Evolutionary conservation across 2,329 filamentous ascomycete species (phyloP).

Genomic region (Botrytis cinerea): DNA sequence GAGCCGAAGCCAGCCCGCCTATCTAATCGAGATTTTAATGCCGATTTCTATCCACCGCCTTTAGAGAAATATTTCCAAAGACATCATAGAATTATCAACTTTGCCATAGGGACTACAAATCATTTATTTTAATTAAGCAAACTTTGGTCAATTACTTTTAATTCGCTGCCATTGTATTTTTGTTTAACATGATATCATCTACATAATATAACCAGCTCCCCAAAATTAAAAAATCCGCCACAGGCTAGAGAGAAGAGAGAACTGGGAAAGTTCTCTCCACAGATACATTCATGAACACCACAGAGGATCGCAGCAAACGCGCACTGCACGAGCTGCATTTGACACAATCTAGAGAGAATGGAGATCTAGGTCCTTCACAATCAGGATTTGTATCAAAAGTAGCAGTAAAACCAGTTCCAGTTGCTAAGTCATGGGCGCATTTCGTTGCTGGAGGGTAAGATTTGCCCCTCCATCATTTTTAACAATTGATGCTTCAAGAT

Average conservation of each 20-base stretch:
- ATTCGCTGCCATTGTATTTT: background rate
- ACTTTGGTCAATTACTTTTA: constrained; percentile 13
- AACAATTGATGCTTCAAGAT: background rate
- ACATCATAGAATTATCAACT: constrained; percentile 8
- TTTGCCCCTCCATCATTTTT: constrained; percentile 17
- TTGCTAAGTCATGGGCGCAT: constrained; percentile 85
- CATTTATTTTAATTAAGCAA: background rate
- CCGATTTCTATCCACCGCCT: constrained; percentile 7
- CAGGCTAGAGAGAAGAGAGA: constrained; percentile 8
- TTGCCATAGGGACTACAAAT: background rate
- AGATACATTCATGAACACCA: constrained; percentile 39
- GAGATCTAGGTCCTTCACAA: constrained; percentile 53
- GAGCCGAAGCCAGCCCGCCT: background rate
- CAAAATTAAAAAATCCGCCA: background rate
- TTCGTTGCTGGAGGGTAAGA: constrained; percentile 86
- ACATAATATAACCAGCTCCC: constrained; percentile 13
- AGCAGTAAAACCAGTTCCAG: constrained; percentile 47
- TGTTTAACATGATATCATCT: constrained; percentile 11
- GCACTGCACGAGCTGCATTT: constrained; percentile 27
- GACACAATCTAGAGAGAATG: constrained; percentile 58
- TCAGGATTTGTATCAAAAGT: constrained; percentile 44
- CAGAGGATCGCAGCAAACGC: constrained; percentile 28
- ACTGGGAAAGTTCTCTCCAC: constrained; percentile 17
- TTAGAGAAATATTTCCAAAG: constrained; percentile 20
- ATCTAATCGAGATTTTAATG: constrained; percentile 5